Evolutionary conservation across 441 rosid genomes (phyloP), one percentile per base, ranked within the genome.

Genomic region (Arabidopsis hybrid): DNA sequence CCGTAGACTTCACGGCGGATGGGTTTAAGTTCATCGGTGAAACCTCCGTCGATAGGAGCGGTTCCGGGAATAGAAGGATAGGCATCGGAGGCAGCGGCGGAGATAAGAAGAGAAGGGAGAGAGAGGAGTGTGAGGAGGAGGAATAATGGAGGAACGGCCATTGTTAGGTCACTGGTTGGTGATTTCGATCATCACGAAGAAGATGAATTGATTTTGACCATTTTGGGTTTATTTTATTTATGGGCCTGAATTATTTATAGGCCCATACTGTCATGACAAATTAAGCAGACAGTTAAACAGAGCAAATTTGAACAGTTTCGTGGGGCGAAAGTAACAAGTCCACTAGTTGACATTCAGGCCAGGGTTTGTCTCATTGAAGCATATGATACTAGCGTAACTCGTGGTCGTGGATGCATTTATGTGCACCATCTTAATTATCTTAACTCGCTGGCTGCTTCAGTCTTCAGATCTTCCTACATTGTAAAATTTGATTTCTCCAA

Each of bases 1-100:
- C 71, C 91, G 67, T 86, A 86, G 8, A 86, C 78, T 35, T 89
- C 92, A 12, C 91, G 85, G 32, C 96, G 88, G 46, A 83, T 52
- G 0, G 95, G 92, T 5, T 74, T 79, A 50, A 57, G 64, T 1
- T 64, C 76, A 36, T 74, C 63, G 62, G 64, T 0, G 49, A 71
- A 68, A 45, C 9, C 79, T 60, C 76, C 76, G 73, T 71, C 18
- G 6, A 74, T 6, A 0, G 73, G 40, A 47, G 18, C 36, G 0
- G 81, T 73, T 0, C 81, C 81, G 26, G 81, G 81, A 1, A 78
- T 78, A 0, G 74, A 55, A 8, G 85, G 84, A 50, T 82, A 82
- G 0, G 87, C 84, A 11, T 66, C 73, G 35, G 61, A 39, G 18
- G 35, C 6, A 17, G 68, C 16, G 46, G 58, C 7, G 42, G 50